phyloP scores from a whole-genome alignment of 1,284 basidiomycete genomes.

The Testicularia cyperi region DNA sequence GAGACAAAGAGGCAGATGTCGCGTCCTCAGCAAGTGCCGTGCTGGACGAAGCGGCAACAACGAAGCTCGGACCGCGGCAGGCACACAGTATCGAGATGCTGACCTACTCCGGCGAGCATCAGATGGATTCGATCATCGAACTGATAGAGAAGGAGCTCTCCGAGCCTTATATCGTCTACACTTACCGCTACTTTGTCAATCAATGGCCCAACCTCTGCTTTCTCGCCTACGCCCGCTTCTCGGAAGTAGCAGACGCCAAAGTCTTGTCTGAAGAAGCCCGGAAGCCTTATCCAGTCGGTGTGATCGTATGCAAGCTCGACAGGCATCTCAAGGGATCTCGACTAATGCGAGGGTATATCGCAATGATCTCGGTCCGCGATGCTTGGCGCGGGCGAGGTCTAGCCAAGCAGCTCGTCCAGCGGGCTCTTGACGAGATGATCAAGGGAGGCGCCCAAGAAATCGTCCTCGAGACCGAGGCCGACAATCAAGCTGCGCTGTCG shows the following conservation, averaged over 20 bases:
- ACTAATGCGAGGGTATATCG: slow-evolving; percentile 88
- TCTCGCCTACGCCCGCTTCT: slow-evolving; percentile 64
- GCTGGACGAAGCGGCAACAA: too few species aligned
- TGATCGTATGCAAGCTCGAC: slow-evolving; percentile 94
- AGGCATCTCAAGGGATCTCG: slow-evolving; percentile 67
- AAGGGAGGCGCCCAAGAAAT: slow-evolving; percentile 79
- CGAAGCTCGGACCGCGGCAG: too few species aligned
- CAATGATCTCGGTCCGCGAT: slow-evolving; percentile 71
- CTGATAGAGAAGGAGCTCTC: slow-evolving; percentile 64
- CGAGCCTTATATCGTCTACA: slow-evolving; percentile 93
- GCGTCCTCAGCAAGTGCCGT: too few species aligned
- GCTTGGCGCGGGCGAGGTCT: slow-evolving; percentile 64
- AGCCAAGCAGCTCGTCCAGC: slow-evolving; percentile 57
- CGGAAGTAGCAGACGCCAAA: neutral
- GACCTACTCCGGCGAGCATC: slow-evolving; percentile 71
- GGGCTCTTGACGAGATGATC: slow-evolving; percentile 79
- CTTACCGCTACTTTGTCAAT: slow-evolving; percentile 70
- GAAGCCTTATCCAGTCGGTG: slow-evolving; percentile 67
- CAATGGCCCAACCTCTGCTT: slow-evolving; percentile 95
- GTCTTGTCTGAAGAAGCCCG: neutral
- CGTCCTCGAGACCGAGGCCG: slow-evolving; percentile 93
- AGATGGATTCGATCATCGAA: slow-evolving; percentile 48
- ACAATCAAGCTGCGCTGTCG: slow-evolving; percentile 81
- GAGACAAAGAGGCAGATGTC: too few species aligned
- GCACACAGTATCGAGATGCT: slow-evolving; percentile 66